A percentile compares a stretch with the other conserved stretches of the same genome.
These are phyloP conservation scores for Backusella parvicylindrica DNA, from an alignment of 192 early-diverging fungal genomes.

Conservation along the genomic window DNA sequence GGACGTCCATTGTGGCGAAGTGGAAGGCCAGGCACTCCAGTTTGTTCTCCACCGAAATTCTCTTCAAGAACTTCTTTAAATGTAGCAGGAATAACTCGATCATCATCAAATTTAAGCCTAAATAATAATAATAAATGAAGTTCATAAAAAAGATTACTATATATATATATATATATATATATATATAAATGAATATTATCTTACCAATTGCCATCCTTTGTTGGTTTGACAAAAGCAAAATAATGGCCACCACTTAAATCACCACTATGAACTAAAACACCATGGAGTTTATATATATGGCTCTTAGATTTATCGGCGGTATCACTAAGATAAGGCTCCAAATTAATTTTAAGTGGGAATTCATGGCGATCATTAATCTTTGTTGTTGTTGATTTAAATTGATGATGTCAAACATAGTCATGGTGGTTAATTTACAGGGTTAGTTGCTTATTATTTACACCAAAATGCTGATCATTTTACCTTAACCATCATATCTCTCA, in stretches of 20 bases:
- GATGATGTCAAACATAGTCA: background rate
- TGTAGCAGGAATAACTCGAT: conserved; percentile 80
- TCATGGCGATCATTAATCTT: conserved; percentile 96
- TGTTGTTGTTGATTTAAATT: background rate
- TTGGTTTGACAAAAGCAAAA: conserved; percentile 84
- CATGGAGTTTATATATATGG: conserved; percentile 83
- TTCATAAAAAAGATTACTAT: background rate
- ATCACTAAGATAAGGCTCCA: conserved; percentile 73
- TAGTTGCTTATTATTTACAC: background rate
- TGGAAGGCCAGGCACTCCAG: conserved; percentile 29
- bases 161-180: background rate
- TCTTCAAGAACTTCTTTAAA: conserved; percentile 88
- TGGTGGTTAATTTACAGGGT: background rate
- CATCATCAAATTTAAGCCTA: conserved; percentile 90
- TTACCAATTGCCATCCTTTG: conserved; percentile 71
- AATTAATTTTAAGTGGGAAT: conserved; percentile 83
- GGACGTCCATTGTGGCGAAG: conserved; percentile 43
- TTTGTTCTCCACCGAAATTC: conserved; percentile 85
- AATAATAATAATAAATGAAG: no score
- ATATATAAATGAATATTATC: background rate
- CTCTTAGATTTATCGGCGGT: conserved; percentile 60
- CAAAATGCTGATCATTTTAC: conserved; percentile 27
- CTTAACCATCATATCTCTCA: conserved; percentile 87
- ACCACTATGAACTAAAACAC: conserved; percentile 94
- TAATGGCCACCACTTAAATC: conserved; percentile 94